phyloP scores from a whole-genome alignment of 805 yeast species.

The Lipomyces starkeyi region DNA sequence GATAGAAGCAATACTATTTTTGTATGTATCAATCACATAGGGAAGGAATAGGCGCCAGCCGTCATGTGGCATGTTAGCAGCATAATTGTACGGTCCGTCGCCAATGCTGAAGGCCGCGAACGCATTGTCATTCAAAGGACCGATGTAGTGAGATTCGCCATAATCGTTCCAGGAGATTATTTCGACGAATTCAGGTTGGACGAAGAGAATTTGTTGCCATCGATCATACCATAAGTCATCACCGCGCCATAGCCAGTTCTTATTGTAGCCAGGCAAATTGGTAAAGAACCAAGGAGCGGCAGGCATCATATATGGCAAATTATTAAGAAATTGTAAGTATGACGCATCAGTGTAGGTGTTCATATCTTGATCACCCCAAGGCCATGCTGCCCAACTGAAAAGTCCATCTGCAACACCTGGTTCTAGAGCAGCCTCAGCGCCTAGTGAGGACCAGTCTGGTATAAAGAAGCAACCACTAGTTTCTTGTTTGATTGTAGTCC shows the following conservation, averaged over 20 bases:
- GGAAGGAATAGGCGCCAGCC: constrained; percentile 11
- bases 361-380: neutral
- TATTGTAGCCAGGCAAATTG: constrained; percentile 14
- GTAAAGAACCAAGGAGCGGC: constrained; percentile 21
- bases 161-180: constrained; percentile 26
- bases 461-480: constrained; percentile 14
- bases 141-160: constrained; percentile 26
- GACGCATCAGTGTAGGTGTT: neutral
- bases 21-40: neutral
- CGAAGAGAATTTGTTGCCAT: constrained; percentile 18
- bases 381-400: constrained; percentile 25
- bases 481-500: constrained; percentile 2
- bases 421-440: constrained; percentile 9
- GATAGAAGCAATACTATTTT: constrained; percentile 5
- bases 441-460: constrained; percentile 18
- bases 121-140: constrained; percentile 11
- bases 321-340: neutral
- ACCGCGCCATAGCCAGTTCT: constrained; percentile 16
- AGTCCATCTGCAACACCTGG: constrained; percentile 22
- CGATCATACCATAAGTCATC: constrained; percentile 19
- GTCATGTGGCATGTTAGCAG: constrained; percentile 9
- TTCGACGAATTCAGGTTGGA: constrained; percentile 19
- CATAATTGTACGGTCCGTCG: neutral
- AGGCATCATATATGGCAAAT: constrained; percentile 21
- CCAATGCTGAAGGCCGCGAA: neutral